Percentiles rank a stretch among this genome's conserved stretches.
Conservation (phyloP, 345 rosid genomes). For the Abelmoschus esculentus region DNA sequence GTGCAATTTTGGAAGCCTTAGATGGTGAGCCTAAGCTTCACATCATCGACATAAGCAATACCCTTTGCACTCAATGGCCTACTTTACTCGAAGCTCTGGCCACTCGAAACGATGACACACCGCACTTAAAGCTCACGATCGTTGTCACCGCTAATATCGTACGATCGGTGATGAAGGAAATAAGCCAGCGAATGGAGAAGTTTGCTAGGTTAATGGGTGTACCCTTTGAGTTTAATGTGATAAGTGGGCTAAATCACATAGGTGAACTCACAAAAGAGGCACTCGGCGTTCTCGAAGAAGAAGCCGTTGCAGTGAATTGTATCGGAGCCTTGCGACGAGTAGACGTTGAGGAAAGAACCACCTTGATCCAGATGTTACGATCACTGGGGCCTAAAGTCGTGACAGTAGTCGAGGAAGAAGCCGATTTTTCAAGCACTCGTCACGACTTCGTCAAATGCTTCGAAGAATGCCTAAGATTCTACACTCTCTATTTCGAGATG, state of each 20-base stretch:
- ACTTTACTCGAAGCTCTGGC: constrained; percentile 63
- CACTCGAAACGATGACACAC: constrained; percentile 64
- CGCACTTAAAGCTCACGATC: constrained; percentile 60
- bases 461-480: constrained; percentile 62
- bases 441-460: constrained; percentile 53
- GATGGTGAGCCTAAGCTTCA: constrained; percentile 63
- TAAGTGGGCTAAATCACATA: constrained; percentile 32
- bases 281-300: constrained; percentile 42
- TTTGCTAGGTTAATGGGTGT: constrained; percentile 80
- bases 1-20: constrained; percentile 66
- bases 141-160: constrained; percentile 41
- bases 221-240: constrained; percentile 56
- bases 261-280: constrained; percentile 42
- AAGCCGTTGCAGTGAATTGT: constrained; percentile 58
- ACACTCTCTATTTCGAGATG: constrained; percentile 62
- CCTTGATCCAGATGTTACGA: constrained; percentile 31
- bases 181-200: constrained; percentile 71
- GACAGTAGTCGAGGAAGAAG: constrained; percentile 73
- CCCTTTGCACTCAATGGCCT: constrained; percentile 93
- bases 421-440: constrained; percentile 46
- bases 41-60: constrained; percentile 62
- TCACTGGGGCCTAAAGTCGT: constrained; percentile 44
- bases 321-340: constrained; percentile 48
- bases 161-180: constrained; percentile 53
- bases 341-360: constrained; percentile 32